Evolutionary conservation across 1,139 yeast species (phyloP).

Genomic region (Candida pseudoviswanathii): DNA sequence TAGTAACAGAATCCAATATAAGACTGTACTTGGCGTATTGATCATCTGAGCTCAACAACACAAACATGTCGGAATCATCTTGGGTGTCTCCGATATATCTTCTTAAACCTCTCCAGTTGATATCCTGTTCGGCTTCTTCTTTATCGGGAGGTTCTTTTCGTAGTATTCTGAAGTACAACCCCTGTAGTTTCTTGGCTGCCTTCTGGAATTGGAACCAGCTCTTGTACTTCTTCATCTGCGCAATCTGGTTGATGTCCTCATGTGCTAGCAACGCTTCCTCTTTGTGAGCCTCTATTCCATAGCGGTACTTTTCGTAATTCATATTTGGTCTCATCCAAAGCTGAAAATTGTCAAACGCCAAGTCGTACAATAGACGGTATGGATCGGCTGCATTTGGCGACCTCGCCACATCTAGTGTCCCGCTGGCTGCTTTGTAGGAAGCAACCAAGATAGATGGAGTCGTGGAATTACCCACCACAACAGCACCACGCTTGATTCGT

Average conservation of each 20-base stretch:
- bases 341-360: constrained; percentile 52
- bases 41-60: constrained; percentile 35
- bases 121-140: constrained; percentile 6
- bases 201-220: constrained; percentile 23
- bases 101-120: constrained; percentile 43
- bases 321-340: constrained; percentile 71
- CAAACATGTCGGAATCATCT: constrained; percentile 34
- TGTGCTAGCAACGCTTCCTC: constrained; percentile 2
- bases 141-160: background rate
- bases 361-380: constrained; percentile 48
- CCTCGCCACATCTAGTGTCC: constrained; percentile 57
- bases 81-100: constrained; percentile 44
- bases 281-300: constrained; percentile 7
- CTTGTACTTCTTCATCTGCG: constrained; percentile 24
- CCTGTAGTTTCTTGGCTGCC: constrained; percentile 20
- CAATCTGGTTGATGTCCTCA: constrained; percentile 9
- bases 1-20: constrained; percentile 62
- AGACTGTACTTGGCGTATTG: constrained; percentile 87
- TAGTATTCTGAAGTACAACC: background rate
- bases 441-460: constrained; percentile 74
- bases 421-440: constrained; percentile 59
- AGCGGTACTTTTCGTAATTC: constrained; percentile 38
- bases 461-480: constrained; percentile 75
- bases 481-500: constrained; percentile 64
- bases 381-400: constrained; percentile 56